These are phyloP conservation scores for Talaromyces sp. DNA, from an alignment of 2,329 filamentous ascomycete genomes.

Conservation along the genomic window DNA sequence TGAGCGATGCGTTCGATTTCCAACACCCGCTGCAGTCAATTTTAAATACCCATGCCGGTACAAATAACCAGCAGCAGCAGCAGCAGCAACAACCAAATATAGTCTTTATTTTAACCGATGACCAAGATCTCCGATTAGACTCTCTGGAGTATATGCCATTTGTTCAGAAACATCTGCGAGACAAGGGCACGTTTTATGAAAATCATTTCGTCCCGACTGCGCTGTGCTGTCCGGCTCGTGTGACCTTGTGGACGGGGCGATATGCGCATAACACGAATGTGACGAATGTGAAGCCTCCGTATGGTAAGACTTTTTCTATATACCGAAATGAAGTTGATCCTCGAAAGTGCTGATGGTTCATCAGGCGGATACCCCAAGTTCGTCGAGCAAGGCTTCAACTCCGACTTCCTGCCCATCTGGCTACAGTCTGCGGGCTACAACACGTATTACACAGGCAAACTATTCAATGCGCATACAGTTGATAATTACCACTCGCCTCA, in stretches of 20 bases:
- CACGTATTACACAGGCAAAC: constrained; percentile 53
- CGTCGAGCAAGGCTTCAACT: constrained; percentile 46
- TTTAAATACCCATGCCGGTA: not conserved
- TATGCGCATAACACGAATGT: constrained; percentile 68
- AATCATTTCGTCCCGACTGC: constrained; percentile 64
- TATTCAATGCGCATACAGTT: constrained; percentile 49
- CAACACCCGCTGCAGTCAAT: not conserved
- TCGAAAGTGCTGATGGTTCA: not conserved
- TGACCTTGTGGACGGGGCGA: constrained; percentile 61
- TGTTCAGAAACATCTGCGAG: constrained; percentile 51
- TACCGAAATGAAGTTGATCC: not conserved
- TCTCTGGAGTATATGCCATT: constrained; percentile 59
- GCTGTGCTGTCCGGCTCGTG: constrained; percentile 63
- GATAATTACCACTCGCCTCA: constrained; percentile 43
- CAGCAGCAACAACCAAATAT: constrained; percentile 46
- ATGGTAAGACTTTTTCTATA: constrained; percentile 31
- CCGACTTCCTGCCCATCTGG: constrained; percentile 49
- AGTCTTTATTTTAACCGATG: constrained; percentile 63
- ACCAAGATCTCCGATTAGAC: constrained; percentile 60
- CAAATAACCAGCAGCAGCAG: constrained; percentile 13
- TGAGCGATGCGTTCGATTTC: not conserved
- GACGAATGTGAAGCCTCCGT: constrained; percentile 52
- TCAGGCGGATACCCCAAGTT: constrained; percentile 47
- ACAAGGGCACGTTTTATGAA: constrained; percentile 55
- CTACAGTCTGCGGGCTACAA: constrained; percentile 48